Evolutionary conservation across 805 yeast species (phyloP).

Genomic region (Vanderwaltozyma polyspora): DNA sequence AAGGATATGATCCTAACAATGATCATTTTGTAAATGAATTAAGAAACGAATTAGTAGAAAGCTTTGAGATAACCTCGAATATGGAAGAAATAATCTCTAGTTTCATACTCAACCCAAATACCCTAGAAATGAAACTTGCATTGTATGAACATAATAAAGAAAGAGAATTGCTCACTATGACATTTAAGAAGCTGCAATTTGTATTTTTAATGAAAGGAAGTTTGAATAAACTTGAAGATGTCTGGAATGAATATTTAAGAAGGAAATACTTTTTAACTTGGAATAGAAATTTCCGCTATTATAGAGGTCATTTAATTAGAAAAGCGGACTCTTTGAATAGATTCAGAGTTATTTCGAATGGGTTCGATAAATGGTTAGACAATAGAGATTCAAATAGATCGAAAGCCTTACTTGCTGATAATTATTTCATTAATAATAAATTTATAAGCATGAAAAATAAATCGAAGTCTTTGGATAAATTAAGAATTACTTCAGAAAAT

Average conservation of each 20-base stretch:
- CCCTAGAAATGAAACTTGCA: constrained; percentile 15
- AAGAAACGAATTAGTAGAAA: constrained; percentile 14
- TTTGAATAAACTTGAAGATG: neutral
- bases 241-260: constrained; percentile 2
- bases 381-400: constrained; percentile 9
- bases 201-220: neutral
- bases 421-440: constrained; percentile 12
- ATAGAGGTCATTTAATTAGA: no score
- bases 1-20: constrained; percentile 12
- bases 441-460: constrained; percentile 6
- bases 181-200: constrained; percentile 11
- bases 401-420: constrained; percentile 16
- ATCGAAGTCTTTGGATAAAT: no score
- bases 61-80: constrained; percentile 8
- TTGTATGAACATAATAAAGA: constrained; percentile 9
- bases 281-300: constrained; percentile 2
- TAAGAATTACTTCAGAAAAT: no score
- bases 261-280: constrained; percentile 10
- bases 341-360: constrained; percentile 9
- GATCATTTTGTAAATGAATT: constrained; percentile 14
- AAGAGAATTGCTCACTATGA: constrained; percentile 2
- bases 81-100: constrained; percentile 10
- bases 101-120: constrained; percentile 19
- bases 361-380: constrained; percentile 12
- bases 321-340: constrained; percentile 8